Evolutionary conservation across 139 green algal genomes (phyloP).

Genomic region (Dunaliella sp.): DNA sequence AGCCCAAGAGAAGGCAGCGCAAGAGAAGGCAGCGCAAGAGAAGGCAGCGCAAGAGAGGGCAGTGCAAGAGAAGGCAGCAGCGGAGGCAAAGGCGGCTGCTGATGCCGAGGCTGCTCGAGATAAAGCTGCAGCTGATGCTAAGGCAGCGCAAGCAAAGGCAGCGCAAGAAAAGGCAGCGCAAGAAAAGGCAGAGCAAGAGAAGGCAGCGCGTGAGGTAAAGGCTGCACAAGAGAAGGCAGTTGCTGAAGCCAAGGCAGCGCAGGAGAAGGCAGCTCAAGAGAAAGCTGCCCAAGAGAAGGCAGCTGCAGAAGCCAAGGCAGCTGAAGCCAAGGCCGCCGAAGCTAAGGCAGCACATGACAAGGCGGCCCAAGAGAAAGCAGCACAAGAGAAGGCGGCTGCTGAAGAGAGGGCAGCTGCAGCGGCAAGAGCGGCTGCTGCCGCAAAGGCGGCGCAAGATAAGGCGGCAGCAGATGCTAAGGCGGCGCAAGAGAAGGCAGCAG

Average conservation of each 20-base stretch:
- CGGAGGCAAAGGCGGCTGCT: background rate
- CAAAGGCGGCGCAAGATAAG: no score
- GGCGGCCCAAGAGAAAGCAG: background rate
- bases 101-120: background rate
- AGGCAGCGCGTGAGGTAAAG: background rate
- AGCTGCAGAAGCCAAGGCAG: background rate
- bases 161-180: background rate
- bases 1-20: background rate
- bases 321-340: background rate
- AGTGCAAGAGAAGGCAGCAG: background rate
- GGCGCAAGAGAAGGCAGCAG: no score
- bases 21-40: background rate
- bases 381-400: background rate
- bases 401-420: background rate
- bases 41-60: background rate
- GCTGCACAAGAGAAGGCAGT: no score
- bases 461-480: no score
- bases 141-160: background rate
- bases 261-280: background rate
- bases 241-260: no score
- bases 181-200: background rate
- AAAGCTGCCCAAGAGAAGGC: background rate
- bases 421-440: no score
- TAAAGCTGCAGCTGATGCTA: background rate
- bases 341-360: background rate